A percentile compares a stretch with the other conserved stretches of the same genome.
phyloP scores from a whole-genome alignment of 2,329 filamentous ascomycete genomes.

The Trichoderma sp. region DNA sequence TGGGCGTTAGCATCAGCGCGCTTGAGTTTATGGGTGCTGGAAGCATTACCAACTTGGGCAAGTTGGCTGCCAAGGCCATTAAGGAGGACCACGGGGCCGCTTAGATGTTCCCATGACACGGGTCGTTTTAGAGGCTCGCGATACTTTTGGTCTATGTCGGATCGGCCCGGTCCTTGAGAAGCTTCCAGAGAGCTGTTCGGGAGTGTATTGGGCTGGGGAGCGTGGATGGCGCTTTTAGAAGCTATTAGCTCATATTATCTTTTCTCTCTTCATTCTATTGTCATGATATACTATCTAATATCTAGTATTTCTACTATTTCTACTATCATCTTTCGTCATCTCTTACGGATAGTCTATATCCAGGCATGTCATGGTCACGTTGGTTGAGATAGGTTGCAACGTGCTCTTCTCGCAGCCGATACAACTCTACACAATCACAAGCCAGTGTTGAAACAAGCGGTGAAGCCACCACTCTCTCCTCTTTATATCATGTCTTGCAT shows the following conservation, averaged over 20 bases:
- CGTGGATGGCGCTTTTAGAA: background rate
- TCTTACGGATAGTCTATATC: too few relatives aligned
- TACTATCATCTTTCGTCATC: background rate
- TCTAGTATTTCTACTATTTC: too few relatives aligned
- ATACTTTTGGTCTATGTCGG: background rate
- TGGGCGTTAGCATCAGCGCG: slow-evolving; percentile 27
- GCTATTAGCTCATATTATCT: background rate
- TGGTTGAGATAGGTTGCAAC: too few relatives aligned
- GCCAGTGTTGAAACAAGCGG: background rate
- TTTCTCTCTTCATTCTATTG: background rate
- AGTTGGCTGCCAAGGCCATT: background rate
- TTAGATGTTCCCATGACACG: background rate
- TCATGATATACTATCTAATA: too few relatives aligned
- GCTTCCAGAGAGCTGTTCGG: background rate
- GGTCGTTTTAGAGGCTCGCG: background rate
- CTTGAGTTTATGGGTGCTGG: slow-evolving; percentile 30
- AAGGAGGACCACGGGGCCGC: slow-evolving; percentile 5
- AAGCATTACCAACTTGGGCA: slow-evolving; percentile 26
- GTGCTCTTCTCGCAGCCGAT: background rate
- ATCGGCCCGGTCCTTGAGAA: background rate
- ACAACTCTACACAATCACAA: too few relatives aligned
- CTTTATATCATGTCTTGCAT: background rate
- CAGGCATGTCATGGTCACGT: background rate
- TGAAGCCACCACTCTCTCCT: background rate
- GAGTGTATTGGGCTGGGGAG: background rate